Base-by-base conservation (phyloP, 495 filamentous ascomycete genomes). In the Penicillium waksmanii region DNA sequence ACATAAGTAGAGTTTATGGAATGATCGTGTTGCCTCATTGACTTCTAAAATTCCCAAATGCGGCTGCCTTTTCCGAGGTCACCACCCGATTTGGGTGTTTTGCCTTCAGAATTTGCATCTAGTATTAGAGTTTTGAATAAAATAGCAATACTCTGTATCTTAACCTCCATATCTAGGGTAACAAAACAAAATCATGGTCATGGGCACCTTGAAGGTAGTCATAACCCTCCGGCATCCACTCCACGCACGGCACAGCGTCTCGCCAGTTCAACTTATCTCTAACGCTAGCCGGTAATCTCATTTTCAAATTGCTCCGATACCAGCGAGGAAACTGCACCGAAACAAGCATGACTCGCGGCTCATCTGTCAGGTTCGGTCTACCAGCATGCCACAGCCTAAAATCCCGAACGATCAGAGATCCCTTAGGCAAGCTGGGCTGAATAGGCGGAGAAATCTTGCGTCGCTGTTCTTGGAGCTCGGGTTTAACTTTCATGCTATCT, bases 371-470 rank as follows among this genome's bases (percentile, higher is more conserved):
- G 62, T 80, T 80, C 34, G 75, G 75, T 69, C 74, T 76, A 9
- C 77, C 76, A 1, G 75, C 76, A 69, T 78, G 76, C 77, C 76
- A 80, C 49, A 77, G 64, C 35, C 75, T 53, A 38, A 80, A 58
- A 60, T 80, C 77, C 21, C 77, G 61, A 42, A 79, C 66, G 27
- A 77, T 67, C 38, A 80, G 61, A 23, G 70, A 66, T 0, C 78
- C 78, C 58, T 75, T 75, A 15, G 69, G 68, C 47, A 77, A 62
- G 17, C 50, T 53, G 7, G 76, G 76, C 61, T 79, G 75, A 51
- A 75, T 62, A 5, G 68, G 71, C 7, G 72, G 73, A 21, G 66
- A 57, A 21, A 71, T 52, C 19, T 59, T 64, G 9, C 73, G 54
- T 9, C 74, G 53, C 42, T 65, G 64, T 49, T 79, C 70, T 0